Evolutionary conservation across 1,284 basidiomycete genomes (phyloP), one percentile per base, ranked within the genome.

Genomic region (Hortiboletus rubellus): DNA sequence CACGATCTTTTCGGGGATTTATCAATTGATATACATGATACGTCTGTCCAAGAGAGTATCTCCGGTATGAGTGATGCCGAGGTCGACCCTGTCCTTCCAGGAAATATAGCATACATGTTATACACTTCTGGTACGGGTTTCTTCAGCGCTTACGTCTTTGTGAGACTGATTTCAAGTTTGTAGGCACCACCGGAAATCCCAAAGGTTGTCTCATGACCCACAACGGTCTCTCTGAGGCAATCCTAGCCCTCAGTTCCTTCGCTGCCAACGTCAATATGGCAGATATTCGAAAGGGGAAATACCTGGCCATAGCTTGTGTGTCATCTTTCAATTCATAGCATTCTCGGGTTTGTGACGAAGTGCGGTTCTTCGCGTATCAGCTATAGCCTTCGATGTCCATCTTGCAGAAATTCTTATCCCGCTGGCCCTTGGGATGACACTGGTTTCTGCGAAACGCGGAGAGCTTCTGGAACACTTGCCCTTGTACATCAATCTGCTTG

Each of bases 151-250:
- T 30, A 27, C 48, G 18, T 50, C 41, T 27, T 5, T 41, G 18
- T 31, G 10, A 60, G 7, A 47, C 47, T 53, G 27, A 56, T 24
- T n/a, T 7, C 18, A 34, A 24, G 17, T 46, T 43, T 40, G 18
- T 38, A 81, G 80, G 81, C 7, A 83, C 81, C 3, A 83, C 81
- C 3, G 82, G 82, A 36, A 80, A 74, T 43, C 82, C 82, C 1
- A 83, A 83, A 61, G 82, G 82, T n/a, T 83, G 82, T 63, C 66
- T 83, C n/a, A 62, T 81, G 36, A 81, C 78, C 14, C 77, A 82
- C 57, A 57, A 66, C 12, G 79, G 80, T 11, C 69, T 82, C 15
- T 64, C 71, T 17, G 75, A 79, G 62, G 81, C 78, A 3, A 75
- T 79, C 24, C 61, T 76, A 48, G 76, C 78, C 17, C 62, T 82